phyloP scores from a whole-genome alignment of 179 eudicot genomes.

The Heliamphora pulchella region DNA sequence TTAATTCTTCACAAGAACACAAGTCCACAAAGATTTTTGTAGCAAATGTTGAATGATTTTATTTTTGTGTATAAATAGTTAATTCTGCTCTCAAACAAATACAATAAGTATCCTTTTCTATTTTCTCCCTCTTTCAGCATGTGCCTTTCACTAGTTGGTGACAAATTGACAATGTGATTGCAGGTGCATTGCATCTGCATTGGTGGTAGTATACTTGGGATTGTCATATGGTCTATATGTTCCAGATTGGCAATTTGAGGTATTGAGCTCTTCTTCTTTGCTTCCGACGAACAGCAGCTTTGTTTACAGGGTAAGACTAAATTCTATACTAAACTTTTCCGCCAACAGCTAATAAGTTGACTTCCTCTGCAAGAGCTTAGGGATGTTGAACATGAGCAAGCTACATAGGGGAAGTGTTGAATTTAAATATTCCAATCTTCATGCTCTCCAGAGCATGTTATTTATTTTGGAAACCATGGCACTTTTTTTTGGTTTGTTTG shows the following conservation, averaged over 20 bases:
- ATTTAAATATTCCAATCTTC: background rate
- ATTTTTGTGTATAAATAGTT: too few species aligned
- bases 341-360: background rate
- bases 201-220: slow-evolving; percentile 50
- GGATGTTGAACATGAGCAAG: background rate
- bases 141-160: background rate
- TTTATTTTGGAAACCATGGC: background rate
- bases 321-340: background rate
- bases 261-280: slow-evolving; percentile 27
- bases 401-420: slow-evolving; percentile 4
- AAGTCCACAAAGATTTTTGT: too few species aligned
- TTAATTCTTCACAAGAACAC: too few species aligned
- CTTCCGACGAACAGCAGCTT: slow-evolving; percentile 30
- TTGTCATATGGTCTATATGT: slow-evolving; percentile 64
- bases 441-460: background rate
- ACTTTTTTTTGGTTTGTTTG: background rate
- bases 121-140: background rate
- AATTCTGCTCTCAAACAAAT: too few species aligned
- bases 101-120: background rate
- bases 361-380: background rate
- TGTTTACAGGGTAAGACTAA: slow-evolving; percentile 38
- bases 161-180: background rate
- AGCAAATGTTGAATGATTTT: background rate
- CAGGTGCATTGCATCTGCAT: slow-evolving; percentile 48
- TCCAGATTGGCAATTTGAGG: slow-evolving; percentile 72